phyloP scores from a whole-genome alignment of 345 rosid genomes.

The Bretschneidera sinensis region DNA sequence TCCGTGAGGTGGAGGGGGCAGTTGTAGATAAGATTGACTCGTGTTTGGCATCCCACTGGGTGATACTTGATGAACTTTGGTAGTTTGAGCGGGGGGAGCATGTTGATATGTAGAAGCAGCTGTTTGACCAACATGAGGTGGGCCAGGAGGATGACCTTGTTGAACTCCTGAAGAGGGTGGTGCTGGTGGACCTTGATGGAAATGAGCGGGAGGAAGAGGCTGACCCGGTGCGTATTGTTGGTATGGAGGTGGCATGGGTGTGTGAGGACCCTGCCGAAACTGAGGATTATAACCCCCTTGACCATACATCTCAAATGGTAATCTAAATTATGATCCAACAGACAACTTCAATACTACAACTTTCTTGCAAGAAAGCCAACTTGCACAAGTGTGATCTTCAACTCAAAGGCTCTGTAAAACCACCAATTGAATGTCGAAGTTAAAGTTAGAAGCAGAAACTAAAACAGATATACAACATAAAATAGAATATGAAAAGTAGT shows the following conservation, averaged over 20 bases:
- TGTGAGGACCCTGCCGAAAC: constrained; percentile 28
- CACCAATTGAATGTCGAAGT: background rate
- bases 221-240: constrained; percentile 29
- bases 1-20: constrained; percentile 21
- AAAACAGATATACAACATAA: no score
- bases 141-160: constrained; percentile 14
- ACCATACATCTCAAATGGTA: constrained; percentile 25
- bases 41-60: constrained; percentile 23
- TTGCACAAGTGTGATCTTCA: background rate
- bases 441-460: background rate
- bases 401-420: constrained; percentile 3
- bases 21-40: constrained; percentile 27
- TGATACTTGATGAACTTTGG: constrained; percentile 26
- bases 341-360: background rate
- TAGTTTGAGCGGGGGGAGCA: constrained; percentile 27
- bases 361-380: background rate
- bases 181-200: constrained; percentile 27
- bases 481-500: background rate
- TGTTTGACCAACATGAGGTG: background rate
- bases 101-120: constrained; percentile 27
- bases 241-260: constrained; percentile 30
- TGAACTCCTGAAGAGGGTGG: constrained; percentile 22
- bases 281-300: constrained; percentile 35
- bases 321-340: background rate
- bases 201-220: constrained; percentile 17